Base-by-base conservation (phyloP, 768 basidiomycete species). In the Serendipita sp. region DNA sequence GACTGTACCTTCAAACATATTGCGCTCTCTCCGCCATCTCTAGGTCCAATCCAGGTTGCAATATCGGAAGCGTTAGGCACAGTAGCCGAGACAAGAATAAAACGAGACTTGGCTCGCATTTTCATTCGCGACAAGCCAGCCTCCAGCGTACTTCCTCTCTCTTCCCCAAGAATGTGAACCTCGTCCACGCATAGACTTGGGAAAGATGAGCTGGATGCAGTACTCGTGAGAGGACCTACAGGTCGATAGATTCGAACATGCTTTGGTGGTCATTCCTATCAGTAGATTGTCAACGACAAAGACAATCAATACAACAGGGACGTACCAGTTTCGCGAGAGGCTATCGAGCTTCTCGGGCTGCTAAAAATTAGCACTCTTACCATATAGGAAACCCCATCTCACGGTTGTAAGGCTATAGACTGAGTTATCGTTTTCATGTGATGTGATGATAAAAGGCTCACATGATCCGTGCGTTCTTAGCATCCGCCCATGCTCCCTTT, bases 331-430 rank as follows among this genome's bases (percentile, higher is more conserved):
- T 48, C 95, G 79, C 3, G 94, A 97, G 65, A 99, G 74, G 58
- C 89, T 88, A 69, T 98, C 95, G 88, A 91, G 94, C 74, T 99
- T 99, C 75, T 99, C 95, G 1, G 89, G 90, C 88, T 92, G 69
- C 36, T 67, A 63, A 28, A 5, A 64, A 30, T 63, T 28, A 15
- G 41, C 23, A 58, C 18, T 67, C 63, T 63, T 63, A 23, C 45
- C 3, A 18, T 41, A 51, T 18, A 5, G 44, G 41, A 30, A 54
- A n/a, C 63, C 18, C 34, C 44, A 34, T 56, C 77, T 74, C 71
- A 89, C 90, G 56, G 91, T 93, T 23, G 90, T 89, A 54, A 93
- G 81, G 65, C 87, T 89, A 34, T 18, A 48, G 36, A 30, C n/a
- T 54, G 3, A 28, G 28, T 38, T 23, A 41, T 51, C 23, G 44